Conservation (phyloP, 1,284 basidiomycete species). For the Blastosporella zonata region DNA sequence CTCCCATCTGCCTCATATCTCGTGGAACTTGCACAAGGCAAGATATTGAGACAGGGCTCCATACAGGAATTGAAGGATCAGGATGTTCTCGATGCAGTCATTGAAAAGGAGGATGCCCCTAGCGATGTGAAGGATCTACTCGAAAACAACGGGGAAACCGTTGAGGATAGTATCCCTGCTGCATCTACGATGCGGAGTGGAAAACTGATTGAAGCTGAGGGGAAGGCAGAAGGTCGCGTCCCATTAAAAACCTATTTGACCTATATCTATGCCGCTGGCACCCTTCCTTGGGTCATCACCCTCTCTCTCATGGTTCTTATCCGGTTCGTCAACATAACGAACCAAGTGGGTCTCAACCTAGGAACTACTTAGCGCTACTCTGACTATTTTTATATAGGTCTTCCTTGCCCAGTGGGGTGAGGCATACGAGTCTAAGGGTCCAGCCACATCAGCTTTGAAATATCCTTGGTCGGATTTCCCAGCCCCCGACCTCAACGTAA, state of each 20-base stretch:
- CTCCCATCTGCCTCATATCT: constrained; percentile 63
- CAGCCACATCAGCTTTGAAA: constrained; percentile 22
- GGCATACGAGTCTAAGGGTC: constrained; percentile 45
- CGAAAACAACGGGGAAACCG: constrained; percentile 40
- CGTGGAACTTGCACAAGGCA: constrained; percentile 63
- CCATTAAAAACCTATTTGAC: constrained; percentile 55
- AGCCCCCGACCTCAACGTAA: constrained; percentile 54
- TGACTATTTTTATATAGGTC: constrained; percentile 34
- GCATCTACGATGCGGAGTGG: constrained; percentile 31
- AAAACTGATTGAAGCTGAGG: constrained; percentile 62
- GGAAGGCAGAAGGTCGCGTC: constrained; percentile 63
- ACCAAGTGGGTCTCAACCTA: constrained; percentile 45
- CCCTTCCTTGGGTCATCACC: constrained; percentile 53
- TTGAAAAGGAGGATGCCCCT: constrained; percentile 27
- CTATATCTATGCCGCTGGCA: constrained; percentile 61
- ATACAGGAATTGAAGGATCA: constrained; percentile 53
- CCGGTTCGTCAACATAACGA: constrained; percentile 52
- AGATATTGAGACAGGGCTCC: constrained; percentile 53
- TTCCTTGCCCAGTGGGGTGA: constrained; percentile 67
- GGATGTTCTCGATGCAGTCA: constrained; percentile 50
- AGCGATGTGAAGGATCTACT: constrained; percentile 10
- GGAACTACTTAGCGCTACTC: background rate
- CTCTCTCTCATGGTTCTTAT: constrained; percentile 53
- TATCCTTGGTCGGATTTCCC: constrained; percentile 49
- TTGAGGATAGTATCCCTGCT: constrained; percentile 6